Percentiles rank a stretch among this genome's conserved stretches.
phyloP scores from a whole-genome alignment of 2,329 filamentous ascomycete species.

The Verticillium longisporum region DNA sequence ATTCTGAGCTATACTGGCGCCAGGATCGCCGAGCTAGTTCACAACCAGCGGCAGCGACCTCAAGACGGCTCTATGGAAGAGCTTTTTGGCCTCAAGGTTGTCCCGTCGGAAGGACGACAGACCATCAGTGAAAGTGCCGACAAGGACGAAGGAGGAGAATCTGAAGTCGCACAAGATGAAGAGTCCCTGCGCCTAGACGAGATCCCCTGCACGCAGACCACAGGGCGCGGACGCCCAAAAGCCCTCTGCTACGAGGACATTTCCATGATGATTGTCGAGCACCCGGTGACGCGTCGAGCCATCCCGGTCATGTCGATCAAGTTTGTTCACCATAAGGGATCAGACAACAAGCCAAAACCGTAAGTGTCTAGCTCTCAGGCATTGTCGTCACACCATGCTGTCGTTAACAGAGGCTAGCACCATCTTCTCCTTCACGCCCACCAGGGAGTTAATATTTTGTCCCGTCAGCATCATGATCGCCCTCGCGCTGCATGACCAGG shows the following conservation, averaged over 20 bases:
- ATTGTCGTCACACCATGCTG: neutral
- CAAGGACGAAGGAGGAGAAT: slow-evolving; percentile 5
- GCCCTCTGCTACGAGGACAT: slow-evolving; percentile 23
- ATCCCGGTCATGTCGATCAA: slow-evolving; percentile 20
- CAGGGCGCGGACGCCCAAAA: slow-evolving; percentile 15
- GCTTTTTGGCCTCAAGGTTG: slow-evolving; percentile 17
- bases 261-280: slow-evolving; percentile 18
- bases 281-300: slow-evolving; percentile 14
- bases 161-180: slow-evolving; percentile 11
- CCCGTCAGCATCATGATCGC: slow-evolving; percentile 16
- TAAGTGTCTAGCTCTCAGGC: slow-evolving; percentile 9
- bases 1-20: slow-evolving; percentile 19
- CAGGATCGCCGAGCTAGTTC: slow-evolving; percentile 20
- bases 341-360: slow-evolving; percentile 21
- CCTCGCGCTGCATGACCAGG: slow-evolving; percentile 16
- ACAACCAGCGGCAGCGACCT: slow-evolving; percentile 17
- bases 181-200: slow-evolving; percentile 14
- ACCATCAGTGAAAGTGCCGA: neutral
- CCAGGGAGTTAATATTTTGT: slow-evolving; percentile 19
- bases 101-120: neutral
- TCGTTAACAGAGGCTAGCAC: slow-evolving; percentile 11
- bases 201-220: slow-evolving; percentile 15
- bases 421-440: slow-evolving; percentile 20
- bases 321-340: slow-evolving; percentile 21
- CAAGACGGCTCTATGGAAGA: slow-evolving; percentile 17